Evolutionary conservation across 225 moss, liverwort and hornwort species (phyloP), one percentile per base, ranked within the genome.

Genomic region (Takakia lepidozioides): DNA sequence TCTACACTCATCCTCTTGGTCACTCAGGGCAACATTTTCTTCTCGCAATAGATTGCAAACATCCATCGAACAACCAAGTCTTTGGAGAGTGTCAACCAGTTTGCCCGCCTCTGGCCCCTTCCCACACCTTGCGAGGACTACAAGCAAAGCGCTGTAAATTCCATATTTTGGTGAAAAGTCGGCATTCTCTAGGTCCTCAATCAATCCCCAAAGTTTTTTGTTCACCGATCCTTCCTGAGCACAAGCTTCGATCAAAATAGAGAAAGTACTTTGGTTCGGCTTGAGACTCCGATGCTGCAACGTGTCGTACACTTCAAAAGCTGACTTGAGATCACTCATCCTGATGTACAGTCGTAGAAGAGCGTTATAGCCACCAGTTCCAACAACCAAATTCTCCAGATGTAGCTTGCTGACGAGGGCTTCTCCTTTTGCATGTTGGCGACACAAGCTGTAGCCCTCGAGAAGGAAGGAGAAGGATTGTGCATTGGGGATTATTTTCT

Each of bases 381-480:
- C 84, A 10, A 53, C 59, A 2, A 83, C 43, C 20, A 82, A 60
- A 27, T 69, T 71, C 54, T 81, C 58, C 16, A 80, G 64, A 37
- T 57, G 63, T 84, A 98, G 77, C 59, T 68, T 76, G 14, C 51
- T 55, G 19, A 72, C 75, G 5, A 98, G 57, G 21, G 59, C 62
- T 60, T 85, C 83, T 50, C 84, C 87, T 51, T 71, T 91, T 0
- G 80, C 82, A 55, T 70, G 65, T 29, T 73, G 83, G 21, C 91
- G 85, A 58, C 80, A 75, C 16, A 98, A 51, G 38, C 98, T 85
- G 62, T 91, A 98, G 0, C 85, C 81, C 57, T 98, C 98, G 4
- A 98, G 72, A 27, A 98, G 52, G 24, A 98, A 98, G 8, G 73
- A 82, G 70, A 65, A 85, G 43, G 80, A 85, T 52, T 98, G 98